Conservation (phyloP, 202 grass and related monocot genomes). For the Panicum virgatum region DNA sequence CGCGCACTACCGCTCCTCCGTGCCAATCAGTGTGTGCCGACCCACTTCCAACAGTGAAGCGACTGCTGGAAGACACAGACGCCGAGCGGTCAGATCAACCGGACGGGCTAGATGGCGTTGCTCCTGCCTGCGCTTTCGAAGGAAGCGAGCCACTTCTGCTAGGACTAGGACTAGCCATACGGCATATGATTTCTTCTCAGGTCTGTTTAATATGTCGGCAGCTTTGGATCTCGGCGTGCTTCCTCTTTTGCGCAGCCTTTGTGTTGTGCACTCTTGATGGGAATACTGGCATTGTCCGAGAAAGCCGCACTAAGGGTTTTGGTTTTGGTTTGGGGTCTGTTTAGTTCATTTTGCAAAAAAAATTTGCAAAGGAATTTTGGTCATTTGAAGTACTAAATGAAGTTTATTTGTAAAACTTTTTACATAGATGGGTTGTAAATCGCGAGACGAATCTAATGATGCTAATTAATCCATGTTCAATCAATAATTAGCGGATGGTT, state of each 20-base stretch:
- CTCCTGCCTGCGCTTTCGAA: neutral
- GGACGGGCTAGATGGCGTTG: neutral
- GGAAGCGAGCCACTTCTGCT: neutral
- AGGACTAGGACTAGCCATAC: neutral
- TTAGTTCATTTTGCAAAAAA: too few relatives aligned
- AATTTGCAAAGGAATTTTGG: too few relatives aligned
- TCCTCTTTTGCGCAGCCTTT: neutral
- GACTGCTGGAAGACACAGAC: neutral
- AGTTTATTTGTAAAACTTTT: too few relatives aligned
- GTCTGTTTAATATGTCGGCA: constrained; percentile 4
- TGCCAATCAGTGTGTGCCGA: neutral
- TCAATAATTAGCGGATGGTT: too few relatives aligned
- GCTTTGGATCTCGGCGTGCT: neutral
- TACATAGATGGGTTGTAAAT: too few relatives aligned
- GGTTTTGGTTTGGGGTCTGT: too few relatives aligned
- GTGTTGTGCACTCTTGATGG: neutral
- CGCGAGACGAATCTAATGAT: too few relatives aligned
- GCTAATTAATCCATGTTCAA: too few relatives aligned
- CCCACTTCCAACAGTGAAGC: constrained; percentile 10
- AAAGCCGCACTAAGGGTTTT: constrained; percentile 10
- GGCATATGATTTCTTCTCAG: neutral
- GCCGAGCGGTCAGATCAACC: neutral
- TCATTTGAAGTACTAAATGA: too few relatives aligned
- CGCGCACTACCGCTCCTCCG: neutral
- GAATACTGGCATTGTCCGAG: neutral